Base-by-base conservation (phyloP, 139 green algal species). In the Picochlorum sp. region DNA sequence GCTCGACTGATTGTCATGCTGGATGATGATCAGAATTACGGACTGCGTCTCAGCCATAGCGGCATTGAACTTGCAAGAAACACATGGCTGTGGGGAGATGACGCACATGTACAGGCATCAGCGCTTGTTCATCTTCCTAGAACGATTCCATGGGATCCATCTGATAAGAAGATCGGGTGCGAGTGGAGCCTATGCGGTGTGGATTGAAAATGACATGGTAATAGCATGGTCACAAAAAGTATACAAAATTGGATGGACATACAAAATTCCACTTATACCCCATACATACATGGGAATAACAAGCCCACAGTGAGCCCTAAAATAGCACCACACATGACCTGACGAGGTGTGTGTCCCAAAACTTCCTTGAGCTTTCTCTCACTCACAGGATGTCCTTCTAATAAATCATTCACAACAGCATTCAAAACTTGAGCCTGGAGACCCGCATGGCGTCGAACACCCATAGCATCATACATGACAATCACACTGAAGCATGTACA, bases 381-480 rank as follows among this genome's bases (percentile, higher is more conserved):
- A 18, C 79, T 86, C 18, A 90, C 69, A 11, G 81, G 72, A 67
- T 92, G 79, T 4, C 80, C 79, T 54, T 91, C 71, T 59, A 92
- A 76, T 62, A 95, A 68, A 60, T 93, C 72, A 37, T 75, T 70
- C 13, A 96, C 67, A 26, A 96, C 78, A 57, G 85, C 80, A 73
- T 98, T 98, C 45, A 98, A 78, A 38, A 96, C 90, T 71, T 96
- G 81, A 10, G 91, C 91, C 59, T 97, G 91, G 18, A 76, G 45
- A 11, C 92, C 92, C 47, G 93, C 94, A 71, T 98, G 93, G 21
- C 83, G 71, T 24, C 93, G 75, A 38, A 99, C 90, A n/a, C 86
- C 86, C 41, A 94, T 91, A 4, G 93, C 93, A 74, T 99, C 93
- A 67, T 99, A 99, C 94, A 98, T 98, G 15, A 98, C 91, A 34